Evolutionary conservation across 768 basidiomycete species (phyloP), one percentile per base, ranked within the genome.

Genomic region (Suillus ampliporus): DNA sequence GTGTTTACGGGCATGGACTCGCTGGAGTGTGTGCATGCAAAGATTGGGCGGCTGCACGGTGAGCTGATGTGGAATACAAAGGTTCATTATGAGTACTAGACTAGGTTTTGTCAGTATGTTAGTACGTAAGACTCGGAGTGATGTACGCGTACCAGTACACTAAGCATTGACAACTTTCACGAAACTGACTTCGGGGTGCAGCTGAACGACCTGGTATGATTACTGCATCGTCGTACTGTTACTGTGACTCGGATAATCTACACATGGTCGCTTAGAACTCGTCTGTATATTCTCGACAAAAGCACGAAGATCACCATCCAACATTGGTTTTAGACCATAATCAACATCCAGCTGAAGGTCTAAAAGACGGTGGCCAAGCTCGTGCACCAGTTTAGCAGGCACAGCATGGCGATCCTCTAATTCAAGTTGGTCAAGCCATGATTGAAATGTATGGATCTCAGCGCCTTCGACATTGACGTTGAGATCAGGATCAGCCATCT

Each of bases 381-480:
- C 46, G 14, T 47, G 46, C 21, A 47, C 46, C 21, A 47, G 21
- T 13, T 47, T 21, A 23, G 23, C 46, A 23, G 46, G 21, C 13
- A 13, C 46, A 47, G 23, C 13, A 47, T 11, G 46, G 6, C 11
- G 6, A 8, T 47, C 6, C 46, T 47, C 46, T 13, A 47, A 23
- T 23, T 47, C 46, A 23, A 47, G 23, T 6, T 47, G 46, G 21
- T 47, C 46, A 13, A 47, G 46, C 46, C 46, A 47, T 47, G 46
- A 47, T 21, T 21, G 46, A 47, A 47, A 47, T 47, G 46, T 47
- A 23, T 47, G 46, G 13, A 47, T 47, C 46, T 47, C 46, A 7
- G 23, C 14, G 6, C 14, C 21, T 23, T 47, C 46, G 14, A 14
- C 21, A 23, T 23, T 47, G 23, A 47, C 46, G 14, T 47, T 23